These are phyloP conservation scores for Alternaria sp. DNA, from an alignment of 2,329 filamentous ascomycete genomes.

Conservation along the genomic window DNA sequence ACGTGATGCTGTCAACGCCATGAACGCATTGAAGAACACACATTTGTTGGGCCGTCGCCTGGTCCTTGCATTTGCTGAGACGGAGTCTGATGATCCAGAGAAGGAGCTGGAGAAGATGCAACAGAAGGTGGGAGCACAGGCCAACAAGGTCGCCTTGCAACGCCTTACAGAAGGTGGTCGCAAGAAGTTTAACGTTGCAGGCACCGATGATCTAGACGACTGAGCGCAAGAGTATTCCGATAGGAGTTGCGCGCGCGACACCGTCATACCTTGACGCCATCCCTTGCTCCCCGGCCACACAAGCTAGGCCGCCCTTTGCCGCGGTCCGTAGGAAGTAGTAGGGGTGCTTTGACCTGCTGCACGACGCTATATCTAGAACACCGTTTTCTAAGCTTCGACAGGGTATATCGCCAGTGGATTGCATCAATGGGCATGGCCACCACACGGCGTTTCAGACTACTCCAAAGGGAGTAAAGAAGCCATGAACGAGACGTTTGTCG, in stretches of 20 bases:
- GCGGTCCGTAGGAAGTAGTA: constrained; percentile 38
- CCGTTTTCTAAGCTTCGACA: constrained; percentile 32
- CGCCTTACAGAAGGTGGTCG: constrained; percentile 83
- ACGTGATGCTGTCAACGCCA: constrained; percentile 87
- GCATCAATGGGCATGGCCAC: constrained; percentile 45
- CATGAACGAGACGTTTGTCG: constrained; percentile 42
- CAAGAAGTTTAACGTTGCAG: constrained; percentile 86
- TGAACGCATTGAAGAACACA: constrained; percentile 89
- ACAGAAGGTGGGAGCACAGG: constrained; percentile 89
- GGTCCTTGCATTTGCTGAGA: constrained; percentile 89
- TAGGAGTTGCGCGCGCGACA: constrained; percentile 40
- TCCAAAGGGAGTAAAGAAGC: constrained; percentile 35
- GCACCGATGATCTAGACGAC: constrained; percentile 64
- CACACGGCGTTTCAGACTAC: constrained; percentile 39
- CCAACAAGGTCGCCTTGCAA: constrained; percentile 88
- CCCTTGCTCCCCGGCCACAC: constrained; percentile 46
- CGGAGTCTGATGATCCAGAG: constrained; percentile 88
- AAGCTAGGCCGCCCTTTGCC: constrained; percentile 40
- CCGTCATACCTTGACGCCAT: constrained; percentile 33
- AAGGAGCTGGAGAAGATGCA: constrained; percentile 97
- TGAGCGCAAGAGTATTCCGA: constrained; percentile 40
- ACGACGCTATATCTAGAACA: constrained; percentile 42
- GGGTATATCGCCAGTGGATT: constrained; percentile 36
- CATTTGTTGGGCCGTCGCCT: constrained; percentile 89
- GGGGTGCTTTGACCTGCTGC: constrained; percentile 37